phyloP scores from a whole-genome alignment of 2,329 filamentous ascomycete species.

The Alternaria dauci region DNA sequence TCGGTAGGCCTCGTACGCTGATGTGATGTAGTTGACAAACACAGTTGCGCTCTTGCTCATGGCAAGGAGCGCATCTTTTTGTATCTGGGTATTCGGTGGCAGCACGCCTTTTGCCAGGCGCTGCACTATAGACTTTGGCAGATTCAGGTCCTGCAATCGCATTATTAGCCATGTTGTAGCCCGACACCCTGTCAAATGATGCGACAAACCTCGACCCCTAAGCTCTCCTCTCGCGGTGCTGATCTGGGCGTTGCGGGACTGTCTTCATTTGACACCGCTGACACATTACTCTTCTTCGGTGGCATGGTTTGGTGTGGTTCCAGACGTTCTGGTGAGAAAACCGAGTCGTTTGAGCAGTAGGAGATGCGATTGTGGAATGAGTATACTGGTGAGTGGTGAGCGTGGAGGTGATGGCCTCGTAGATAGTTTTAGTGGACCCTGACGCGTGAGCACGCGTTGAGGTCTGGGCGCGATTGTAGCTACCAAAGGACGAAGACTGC shows the following conservation, averaged over 20 bases:
- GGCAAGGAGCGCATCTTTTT: conserved; percentile 80
- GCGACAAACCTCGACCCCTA: conserved; percentile 55
- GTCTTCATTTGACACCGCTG: conserved; percentile 50
- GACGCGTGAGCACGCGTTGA: conserved; percentile 44
- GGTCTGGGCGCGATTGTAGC: conserved; percentile 20
- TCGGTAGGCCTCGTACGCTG: conserved; percentile 64
- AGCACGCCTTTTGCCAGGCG: conserved; percentile 81
- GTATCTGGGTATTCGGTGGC: conserved; percentile 81
- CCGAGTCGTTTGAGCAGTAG: background rate
- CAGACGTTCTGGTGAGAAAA: background rate
- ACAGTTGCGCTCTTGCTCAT: conserved; percentile 84
- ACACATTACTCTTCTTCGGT: conserved; percentile 58
- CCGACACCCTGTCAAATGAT: background rate
- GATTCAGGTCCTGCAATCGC: conserved; percentile 65
- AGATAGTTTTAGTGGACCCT: conserved; percentile 28
- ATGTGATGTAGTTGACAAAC: conserved; percentile 81
- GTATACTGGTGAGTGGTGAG: conserved; percentile 13
- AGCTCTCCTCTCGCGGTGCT: conserved; percentile 48
- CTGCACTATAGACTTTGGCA: conserved; percentile 83
- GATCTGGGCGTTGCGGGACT: conserved; percentile 35
- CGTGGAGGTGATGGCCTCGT: conserved; percentile 22
- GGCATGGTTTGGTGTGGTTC: conserved; percentile 50
- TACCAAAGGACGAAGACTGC: background rate
- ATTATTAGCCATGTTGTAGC: background rate
- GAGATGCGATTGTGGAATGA: conserved; percentile 8